Evolutionary conservation across 371 early-diverging fungal genomes (phyloP).

Genomic region (Mucor saturninus): DNA sequence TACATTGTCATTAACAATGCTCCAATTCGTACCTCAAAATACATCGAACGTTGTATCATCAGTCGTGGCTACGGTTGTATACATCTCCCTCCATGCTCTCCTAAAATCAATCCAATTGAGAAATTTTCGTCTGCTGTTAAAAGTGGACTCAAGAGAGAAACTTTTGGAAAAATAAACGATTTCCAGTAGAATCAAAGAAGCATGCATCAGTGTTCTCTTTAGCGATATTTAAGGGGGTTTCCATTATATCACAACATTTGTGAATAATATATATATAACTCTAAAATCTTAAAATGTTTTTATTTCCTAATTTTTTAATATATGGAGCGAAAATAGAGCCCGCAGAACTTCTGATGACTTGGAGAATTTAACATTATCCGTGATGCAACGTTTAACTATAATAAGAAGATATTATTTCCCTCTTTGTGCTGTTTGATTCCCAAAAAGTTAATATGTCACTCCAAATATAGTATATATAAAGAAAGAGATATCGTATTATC

Average conservation of each 20-base stretch:
- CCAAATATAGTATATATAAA: no score
- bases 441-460: no score
- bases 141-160: constrained; percentile 15
- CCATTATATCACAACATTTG: constrained; percentile 6
- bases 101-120: constrained; percentile 22
- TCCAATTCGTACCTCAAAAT: constrained; percentile 12
- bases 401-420: no score
- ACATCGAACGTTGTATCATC: constrained; percentile 8
- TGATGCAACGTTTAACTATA: no score
- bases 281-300: constrained; percentile 10
- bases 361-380: no score
- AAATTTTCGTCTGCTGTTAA: constrained; percentile 13
- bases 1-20: constrained; percentile 12
- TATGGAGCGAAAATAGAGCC: neutral
- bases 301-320: no score
- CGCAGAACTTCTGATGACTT: no score
- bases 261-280: no score
- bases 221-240: constrained; percentile 8
- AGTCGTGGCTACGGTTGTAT: constrained; percentile 14
- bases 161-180: constrained; percentile 7
- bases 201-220: neutral
- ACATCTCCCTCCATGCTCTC: constrained; percentile 16
- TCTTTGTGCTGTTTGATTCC: no score
- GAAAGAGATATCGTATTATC: no score
- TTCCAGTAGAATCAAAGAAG: neutral